Percentiles rank a stretch among this genome's conserved stretches.
phyloP scores from a whole-genome alignment of 2,329 filamentous ascomycete species.

The Dothiorella sarmentorum region DNA sequence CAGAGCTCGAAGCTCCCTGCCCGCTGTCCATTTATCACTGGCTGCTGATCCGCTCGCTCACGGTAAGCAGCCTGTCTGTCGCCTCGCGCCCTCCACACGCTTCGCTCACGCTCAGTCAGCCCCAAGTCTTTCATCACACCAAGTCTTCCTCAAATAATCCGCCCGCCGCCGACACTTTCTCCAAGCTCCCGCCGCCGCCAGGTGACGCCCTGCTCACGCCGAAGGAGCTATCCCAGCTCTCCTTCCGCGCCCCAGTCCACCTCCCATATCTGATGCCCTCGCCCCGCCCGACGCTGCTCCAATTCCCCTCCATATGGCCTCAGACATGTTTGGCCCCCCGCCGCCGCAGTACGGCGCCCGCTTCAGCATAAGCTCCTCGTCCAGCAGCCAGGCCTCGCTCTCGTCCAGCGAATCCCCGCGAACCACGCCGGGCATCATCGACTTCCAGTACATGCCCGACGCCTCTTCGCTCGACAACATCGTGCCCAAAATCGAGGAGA shows the following conservation, averaged over 20 bases:
- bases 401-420: conserved; percentile 40
- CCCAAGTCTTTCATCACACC: background rate
- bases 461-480: conserved; percentile 34
- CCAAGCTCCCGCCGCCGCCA: background rate
- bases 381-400: conserved; percentile 40
- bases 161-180: background rate
- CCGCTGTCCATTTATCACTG: conserved; percentile 19
- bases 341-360: conserved; percentile 27
- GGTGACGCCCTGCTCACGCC: conserved; percentile 2
- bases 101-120: conserved; percentile 17
- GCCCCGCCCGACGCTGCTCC: background rate
- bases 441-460: conserved; percentile 29
- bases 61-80: conserved; percentile 17
- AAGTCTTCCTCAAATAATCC: conserved; percentile 3
- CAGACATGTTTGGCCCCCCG: conserved; percentile 35
- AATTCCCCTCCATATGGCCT: conserved; percentile 32
- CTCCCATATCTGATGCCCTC: background rate
- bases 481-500: conserved; percentile 54
- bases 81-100: conserved; percentile 10
- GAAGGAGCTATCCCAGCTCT: background rate
- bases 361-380: conserved; percentile 40
- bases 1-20: conserved; percentile 2
- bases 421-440: conserved; percentile 28
- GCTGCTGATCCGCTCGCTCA: conserved; percentile 14
- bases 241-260: background rate